Base-by-base conservation (phyloP, 1,139 yeast genomes). In the Ogataea hybrid region DNA sequence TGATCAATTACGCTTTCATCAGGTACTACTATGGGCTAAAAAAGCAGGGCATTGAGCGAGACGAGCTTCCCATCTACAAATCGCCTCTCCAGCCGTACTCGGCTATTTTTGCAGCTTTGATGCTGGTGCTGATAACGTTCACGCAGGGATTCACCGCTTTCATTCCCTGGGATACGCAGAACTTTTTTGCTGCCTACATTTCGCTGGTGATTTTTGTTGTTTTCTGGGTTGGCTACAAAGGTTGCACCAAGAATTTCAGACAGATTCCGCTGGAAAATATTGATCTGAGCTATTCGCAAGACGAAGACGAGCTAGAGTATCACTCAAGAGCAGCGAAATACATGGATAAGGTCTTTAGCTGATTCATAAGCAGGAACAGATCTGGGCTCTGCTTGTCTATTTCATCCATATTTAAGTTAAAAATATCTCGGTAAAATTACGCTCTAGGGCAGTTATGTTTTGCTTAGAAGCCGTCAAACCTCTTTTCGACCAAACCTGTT, bases 91-190 rank as follows among this genome's bases (percentile, higher is more conserved):
- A 79, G 80, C 88, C 88, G n/a, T 76, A 56, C 49, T 68, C 71
- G 50, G 81, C 88, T 3, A 77, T 75, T 62, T 80, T 81, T 56
- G 73, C 84, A 10, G 67, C 75, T 7, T 59, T 69, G 41, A 62
- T 62, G 41, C 67, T 79, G 44, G 67, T 76, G 44, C 65, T 83
- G 25, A 68, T 83, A 50, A 76, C 78, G 27, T 68, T 84, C 53
- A 71, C 86, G 48, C 90, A 85, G 65, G 95, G 95, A 22, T 85
- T 77, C 63, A 64, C 70, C 1, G 78, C 76, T 2, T 83, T 82
- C 67, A 79, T 75, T 41, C 69, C 66, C 33, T 70, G 83, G 56
- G 69, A 65, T 37, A 84, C 75, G 1, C 58, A 76, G 5, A 67
- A 67, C 35, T 83, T 83, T 66, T 78, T 82, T 60, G 76, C 86